These are phyloP conservation scores for Candida cerambycidarum DNA, from an alignment of 805 yeast genomes.

Conservation along the genomic window DNA sequence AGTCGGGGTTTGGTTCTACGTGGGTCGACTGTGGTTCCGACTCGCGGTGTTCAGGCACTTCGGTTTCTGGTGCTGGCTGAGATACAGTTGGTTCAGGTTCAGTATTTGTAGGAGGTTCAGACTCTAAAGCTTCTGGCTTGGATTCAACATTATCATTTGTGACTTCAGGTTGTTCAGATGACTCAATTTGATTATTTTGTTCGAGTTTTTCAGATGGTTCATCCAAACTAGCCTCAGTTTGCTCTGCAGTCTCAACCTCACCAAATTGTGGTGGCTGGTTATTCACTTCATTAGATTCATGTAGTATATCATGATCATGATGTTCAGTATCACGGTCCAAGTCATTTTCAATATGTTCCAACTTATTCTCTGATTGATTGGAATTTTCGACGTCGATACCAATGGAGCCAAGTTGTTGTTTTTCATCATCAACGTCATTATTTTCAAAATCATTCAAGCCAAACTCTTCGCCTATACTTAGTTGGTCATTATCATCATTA, in stretches of 20 bases:
- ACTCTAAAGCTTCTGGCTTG: not conserved
- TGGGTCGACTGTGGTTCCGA: not conserved
- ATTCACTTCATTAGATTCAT: too few relatives aligned
- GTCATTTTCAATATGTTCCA: too few relatives aligned
- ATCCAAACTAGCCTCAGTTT: too few relatives aligned
- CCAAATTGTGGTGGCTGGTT: too few relatives aligned
- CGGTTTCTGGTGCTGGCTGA: not conserved
- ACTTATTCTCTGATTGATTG: too few relatives aligned
- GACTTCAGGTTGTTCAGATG: not conserved
- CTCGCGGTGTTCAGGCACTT: not conserved
- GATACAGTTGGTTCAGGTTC: not conserved
- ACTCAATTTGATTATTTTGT: not conserved
- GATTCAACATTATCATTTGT: too few relatives aligned
- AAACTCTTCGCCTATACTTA: not conserved
- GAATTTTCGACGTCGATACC: too few relatives aligned
- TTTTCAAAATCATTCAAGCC: not conserved
- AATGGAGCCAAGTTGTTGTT: not conserved
- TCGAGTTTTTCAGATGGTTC: conserved; percentile 1
- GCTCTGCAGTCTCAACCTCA: too few relatives aligned
- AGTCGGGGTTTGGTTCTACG: not conserved
- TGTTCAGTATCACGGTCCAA: too few relatives aligned
- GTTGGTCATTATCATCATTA: not conserved
- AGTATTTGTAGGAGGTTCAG: not conserved
- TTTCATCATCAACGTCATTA: not conserved
- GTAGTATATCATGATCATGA: too few relatives aligned